These are phyloP conservation scores for Agaricus blazei DNA, from an alignment of 768 basidiomycete genomes.

Conservation along the genomic window DNA sequence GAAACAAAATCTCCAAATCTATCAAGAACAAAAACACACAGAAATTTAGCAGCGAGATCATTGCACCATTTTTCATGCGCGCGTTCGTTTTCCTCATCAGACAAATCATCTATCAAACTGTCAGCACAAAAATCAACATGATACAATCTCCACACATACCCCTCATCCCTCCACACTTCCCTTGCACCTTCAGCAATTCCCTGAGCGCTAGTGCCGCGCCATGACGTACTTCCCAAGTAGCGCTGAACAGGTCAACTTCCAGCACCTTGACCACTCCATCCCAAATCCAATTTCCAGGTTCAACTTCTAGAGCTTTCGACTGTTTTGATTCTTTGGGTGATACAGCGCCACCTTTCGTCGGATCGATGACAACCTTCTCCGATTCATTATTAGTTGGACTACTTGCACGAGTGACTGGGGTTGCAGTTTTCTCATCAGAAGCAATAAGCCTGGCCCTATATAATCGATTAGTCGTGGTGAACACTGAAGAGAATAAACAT, in stretches of 20 bases:
- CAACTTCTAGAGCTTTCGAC: constrained; percentile 72
- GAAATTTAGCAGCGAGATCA: constrained; percentile 75
- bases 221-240: constrained; percentile 91
- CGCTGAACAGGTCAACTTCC: constrained; percentile 78
- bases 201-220: constrained; percentile 89
- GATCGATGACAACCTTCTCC: constrained; percentile 75
- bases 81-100: constrained; percentile 52
- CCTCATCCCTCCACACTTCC: constrained; percentile 76
- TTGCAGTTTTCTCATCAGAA: constrained; percentile 45
- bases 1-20: constrained; percentile 98
- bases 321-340: constrained; percentile 73
- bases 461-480: not conserved
- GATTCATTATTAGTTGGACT: constrained; percentile 47
- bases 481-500: not conserved
- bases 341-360: constrained; percentile 81
- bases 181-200: constrained; percentile 83
- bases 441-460: constrained; percentile 70
- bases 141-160: constrained; percentile 34
- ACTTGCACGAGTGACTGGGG: constrained; percentile 47
- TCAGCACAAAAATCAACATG: not conserved
- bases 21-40: constrained; percentile 89
- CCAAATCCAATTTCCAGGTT: constrained; percentile 80
- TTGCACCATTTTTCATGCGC: constrained; percentile 89
- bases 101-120: constrained; percentile 38
- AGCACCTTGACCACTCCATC: constrained; percentile 76